These are phyloP conservation scores for Sordariomycetes sp. DNA, from an alignment of 2,329 filamentous ascomycete genomes.

Conservation along the genomic window DNA sequence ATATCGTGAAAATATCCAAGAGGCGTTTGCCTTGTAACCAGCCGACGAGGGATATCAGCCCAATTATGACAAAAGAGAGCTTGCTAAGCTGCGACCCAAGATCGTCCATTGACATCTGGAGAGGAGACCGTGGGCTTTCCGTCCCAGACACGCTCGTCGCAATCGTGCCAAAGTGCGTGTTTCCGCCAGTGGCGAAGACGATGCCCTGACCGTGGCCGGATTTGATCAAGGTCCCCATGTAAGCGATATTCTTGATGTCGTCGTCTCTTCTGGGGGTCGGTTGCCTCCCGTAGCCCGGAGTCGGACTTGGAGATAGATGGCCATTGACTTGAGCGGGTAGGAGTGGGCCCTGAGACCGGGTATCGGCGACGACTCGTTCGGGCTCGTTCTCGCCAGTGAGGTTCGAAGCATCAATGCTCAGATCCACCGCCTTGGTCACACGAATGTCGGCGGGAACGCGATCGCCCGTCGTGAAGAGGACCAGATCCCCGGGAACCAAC, in stretches of 20 bases:
- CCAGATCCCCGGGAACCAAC: constrained; percentile 82
- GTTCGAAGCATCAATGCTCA: constrained; percentile 94
- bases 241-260: constrained; percentile 81
- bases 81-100: constrained; percentile 93
- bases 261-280: constrained; percentile 25
- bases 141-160: constrained; percentile 89
- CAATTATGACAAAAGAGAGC: constrained; percentile 90
- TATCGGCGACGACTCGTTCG: constrained; percentile 62
- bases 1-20: constrained; percentile 94
- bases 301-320: constrained; percentile 1
- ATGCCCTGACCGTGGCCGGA: constrained; percentile 92
- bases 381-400: constrained; percentile 94
- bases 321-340: constrained; percentile 15
- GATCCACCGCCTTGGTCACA: constrained; percentile 77
- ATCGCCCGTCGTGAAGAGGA: constrained; percentile 90
- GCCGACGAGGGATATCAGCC: constrained; percentile 80
- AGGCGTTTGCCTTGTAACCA: constrained; percentile 80
- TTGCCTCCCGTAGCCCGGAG: not conserved
- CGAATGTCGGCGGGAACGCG: constrained; percentile 92
- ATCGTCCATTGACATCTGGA: constrained; percentile 96
- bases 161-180: constrained; percentile 93
- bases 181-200: constrained; percentile 89
- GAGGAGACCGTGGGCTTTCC: constrained; percentile 83
- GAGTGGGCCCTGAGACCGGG: constrained; percentile 21
- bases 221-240: constrained; percentile 93